Evolutionary conservation across 2,329 filamentous ascomycete species (phyloP), one percentile per base, ranked within the genome.

Genomic region (Trichoderma oligosporum): DNA sequence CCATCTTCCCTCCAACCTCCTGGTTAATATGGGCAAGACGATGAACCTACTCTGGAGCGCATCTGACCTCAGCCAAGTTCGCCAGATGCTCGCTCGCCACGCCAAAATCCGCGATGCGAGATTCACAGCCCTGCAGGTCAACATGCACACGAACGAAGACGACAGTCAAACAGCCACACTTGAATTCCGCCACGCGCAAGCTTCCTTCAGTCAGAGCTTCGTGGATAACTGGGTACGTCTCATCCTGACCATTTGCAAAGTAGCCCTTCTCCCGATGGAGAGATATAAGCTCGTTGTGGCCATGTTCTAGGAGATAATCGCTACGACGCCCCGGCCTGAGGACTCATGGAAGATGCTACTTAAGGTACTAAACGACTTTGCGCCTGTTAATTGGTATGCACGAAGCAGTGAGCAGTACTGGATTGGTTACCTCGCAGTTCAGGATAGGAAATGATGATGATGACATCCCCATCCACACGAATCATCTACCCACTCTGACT

Each of bases 161-260:
- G 57, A 54, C 25, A 25, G 20, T 5, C 12, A 9, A 25, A 45
- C 51, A n/a, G 20, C 47, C n/a, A 58, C 58, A 20, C 5, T 64
- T 24, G 61, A 63, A 46, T 64, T 64, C 31, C 58, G 62, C 9
- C 58, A 63, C 45, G 60, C 61, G 16, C 57, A 62, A 45, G 55
- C 58, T 16, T 51, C 57, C 5, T 61, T 63, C 31, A 55, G 36
- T 35, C 16, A 25, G 9, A 20, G 6, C 6, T 61, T 62, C 44
- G 59, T 60, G 7, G 35, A 29, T 16, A 45, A 59, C 36, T 64
- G 61, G 62, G 41, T 49, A 2, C 39, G 29, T 1, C 57, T 64
- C 7, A 42, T 61, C 31, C 35, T 62, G 33, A 56, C 59, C 4
- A 39, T 62, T 2, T 44, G 53, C 41, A 59, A 62, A 11, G 31